Percentiles rank a stretch among this genome's conserved stretches.
phyloP scores from a whole-genome alignment of 192 early-diverging fungal species.

The Chytriomyces sp. region DNA sequence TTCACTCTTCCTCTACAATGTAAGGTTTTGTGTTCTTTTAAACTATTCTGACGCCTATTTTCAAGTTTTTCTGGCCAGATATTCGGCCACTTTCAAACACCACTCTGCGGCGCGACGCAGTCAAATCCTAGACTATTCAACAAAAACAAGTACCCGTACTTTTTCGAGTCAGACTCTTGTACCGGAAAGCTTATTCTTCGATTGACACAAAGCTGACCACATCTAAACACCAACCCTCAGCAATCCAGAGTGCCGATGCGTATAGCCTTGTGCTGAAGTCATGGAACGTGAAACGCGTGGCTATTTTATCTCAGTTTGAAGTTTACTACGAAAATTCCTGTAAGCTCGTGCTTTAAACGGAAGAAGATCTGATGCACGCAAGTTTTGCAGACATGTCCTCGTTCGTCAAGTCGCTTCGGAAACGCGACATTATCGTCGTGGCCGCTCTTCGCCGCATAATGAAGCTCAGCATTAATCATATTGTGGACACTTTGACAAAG shows the following conservation, averaged over 20 bases:
- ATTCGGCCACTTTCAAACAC: not conserved
- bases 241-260: not conserved
- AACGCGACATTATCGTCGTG: no score
- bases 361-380: no score
- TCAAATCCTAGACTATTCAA: not conserved
- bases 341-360: not conserved
- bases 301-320: not conserved
- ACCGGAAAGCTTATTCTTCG: not conserved
- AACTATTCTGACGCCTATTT: no score
- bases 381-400: no score
- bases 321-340: not conserved
- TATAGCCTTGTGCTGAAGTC: not conserved
- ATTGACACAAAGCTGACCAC: not conserved
- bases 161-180: not conserved
- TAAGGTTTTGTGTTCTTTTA: no score
- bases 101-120: not conserved
- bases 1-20: not conserved
- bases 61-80: not conserved
- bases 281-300: not conserved
- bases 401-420: no score
- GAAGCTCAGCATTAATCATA: not conserved
- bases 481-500: not conserved
- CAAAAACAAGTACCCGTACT: not conserved
- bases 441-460: no score
- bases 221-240: not conserved